phyloP scores from a whole-genome alignment of 208 protist genomes.

The Trypanosoma melophagium region DNA sequence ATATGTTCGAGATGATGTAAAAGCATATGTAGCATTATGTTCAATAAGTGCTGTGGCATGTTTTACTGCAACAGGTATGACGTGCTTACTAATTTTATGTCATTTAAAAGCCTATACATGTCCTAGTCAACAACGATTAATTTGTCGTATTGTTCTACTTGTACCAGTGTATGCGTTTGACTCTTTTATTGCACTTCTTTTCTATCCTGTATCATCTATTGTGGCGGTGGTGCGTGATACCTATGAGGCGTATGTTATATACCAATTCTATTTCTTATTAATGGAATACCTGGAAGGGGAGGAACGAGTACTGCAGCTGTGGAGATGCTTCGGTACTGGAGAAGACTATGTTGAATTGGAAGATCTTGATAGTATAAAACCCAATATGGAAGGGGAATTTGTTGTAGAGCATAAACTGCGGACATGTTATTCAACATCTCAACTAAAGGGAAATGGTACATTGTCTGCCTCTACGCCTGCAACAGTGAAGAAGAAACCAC shows the following conservation, averaged over 20 bases:
- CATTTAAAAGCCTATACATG: slow-evolving; percentile 41
- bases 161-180: slow-evolving; percentile 43
- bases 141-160: slow-evolving; percentile 47
- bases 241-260: slow-evolving; percentile 67
- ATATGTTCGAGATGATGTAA: slow-evolving; percentile 5
- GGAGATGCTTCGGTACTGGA: slow-evolving; percentile 8
- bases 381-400: too few relatives aligned
- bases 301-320: slow-evolving; percentile 7
- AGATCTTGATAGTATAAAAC: neutral
- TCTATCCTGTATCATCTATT: slow-evolving; percentile 22
- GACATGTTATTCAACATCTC: too few relatives aligned
- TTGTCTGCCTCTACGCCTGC: neutral
- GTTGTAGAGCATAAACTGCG: too few relatives aligned
- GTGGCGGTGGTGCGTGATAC: slow-evolving; percentile 37
- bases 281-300: slow-evolving; percentile 52
- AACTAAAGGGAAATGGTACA: neutral
- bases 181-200: slow-evolving; percentile 22
- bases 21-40: slow-evolving; percentile 7
- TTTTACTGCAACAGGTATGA: slow-evolving; percentile 17
- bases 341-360: neutral
- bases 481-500: neutral
- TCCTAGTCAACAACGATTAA: slow-evolving; percentile 34
- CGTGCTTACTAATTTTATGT: slow-evolving; percentile 27
- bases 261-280: slow-evolving; percentile 50
- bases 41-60: slow-evolving; percentile 17